phyloP scores from a whole-genome alignment of 2,329 filamentous ascomycete genomes.

The Hypoxylon sp. region DNA sequence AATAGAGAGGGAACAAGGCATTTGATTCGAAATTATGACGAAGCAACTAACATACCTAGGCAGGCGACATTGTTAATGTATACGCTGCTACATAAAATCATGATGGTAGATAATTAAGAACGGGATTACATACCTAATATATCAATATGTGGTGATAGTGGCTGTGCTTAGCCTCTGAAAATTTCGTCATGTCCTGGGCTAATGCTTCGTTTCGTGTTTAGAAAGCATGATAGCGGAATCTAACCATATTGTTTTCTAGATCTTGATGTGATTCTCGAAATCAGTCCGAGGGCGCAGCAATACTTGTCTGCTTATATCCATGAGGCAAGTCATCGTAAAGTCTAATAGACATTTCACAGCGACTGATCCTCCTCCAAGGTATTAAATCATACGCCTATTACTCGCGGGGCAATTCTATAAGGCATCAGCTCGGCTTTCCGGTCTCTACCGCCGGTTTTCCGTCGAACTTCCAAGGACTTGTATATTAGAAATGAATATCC shows the following conservation, averaged over 20 bases:
- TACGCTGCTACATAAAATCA: not conserved
- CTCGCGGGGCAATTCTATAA: not conserved
- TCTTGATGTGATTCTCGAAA: not conserved
- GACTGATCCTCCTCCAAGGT: not conserved
- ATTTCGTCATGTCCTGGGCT: not conserved
- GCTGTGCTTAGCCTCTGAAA: not conserved
- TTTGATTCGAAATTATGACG: not conserved
- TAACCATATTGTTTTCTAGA: too few species aligned
- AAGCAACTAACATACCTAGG: not conserved
- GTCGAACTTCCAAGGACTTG: constrained; percentile 2
- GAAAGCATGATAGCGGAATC: not conserved
- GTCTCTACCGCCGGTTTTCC: not conserved
- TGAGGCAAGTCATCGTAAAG: not conserved
- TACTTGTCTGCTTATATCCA: not conserved
- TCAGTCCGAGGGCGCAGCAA: constrained; percentile 9
- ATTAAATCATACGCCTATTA: not conserved
- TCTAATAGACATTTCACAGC: not conserved
- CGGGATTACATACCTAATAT: not conserved
- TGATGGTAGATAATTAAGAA: not conserved
- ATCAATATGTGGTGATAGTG: not conserved
- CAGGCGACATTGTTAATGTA: not conserved
- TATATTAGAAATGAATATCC: not conserved
- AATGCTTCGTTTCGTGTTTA: not conserved
- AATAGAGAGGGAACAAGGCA: not conserved
- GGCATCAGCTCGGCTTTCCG: constrained; percentile 7